Percentiles rank a stretch among this genome's conserved stretches.
Evolutionary conservation across 495 filamentous ascomycete species (phyloP).

Genomic region (Lindgomyces ingoldianus): DNA sequence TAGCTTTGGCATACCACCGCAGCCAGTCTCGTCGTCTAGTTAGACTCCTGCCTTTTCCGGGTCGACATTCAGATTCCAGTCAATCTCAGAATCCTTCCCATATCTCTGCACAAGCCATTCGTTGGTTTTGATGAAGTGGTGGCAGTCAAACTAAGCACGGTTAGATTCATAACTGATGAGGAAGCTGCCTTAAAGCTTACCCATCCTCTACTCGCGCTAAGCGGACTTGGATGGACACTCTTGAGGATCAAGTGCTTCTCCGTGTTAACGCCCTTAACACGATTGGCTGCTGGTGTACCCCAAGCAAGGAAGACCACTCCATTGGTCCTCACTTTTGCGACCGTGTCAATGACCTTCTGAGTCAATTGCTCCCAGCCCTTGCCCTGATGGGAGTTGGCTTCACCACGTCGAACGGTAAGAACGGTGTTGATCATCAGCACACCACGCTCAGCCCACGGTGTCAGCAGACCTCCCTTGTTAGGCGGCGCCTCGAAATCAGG

Average conservation of each 20-base stretch:
- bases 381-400: constrained; percentile 77
- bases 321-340: constrained; percentile 67
- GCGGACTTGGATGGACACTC: constrained; percentile 86
- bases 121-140: constrained; percentile 86
- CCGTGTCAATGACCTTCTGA: constrained; percentile 82
- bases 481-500: constrained; percentile 73
- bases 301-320: constrained; percentile 96
- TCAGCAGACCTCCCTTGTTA: constrained; percentile 75
- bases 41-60: constrained; percentile 45
- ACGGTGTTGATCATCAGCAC: constrained; percentile 92
- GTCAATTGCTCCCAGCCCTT: constrained; percentile 93
- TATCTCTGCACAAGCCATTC: constrained; percentile 81
- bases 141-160: constrained; percentile 66
- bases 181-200: constrained; percentile 40
- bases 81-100: constrained; percentile 74
- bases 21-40: not conserved
- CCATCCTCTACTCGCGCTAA: constrained; percentile 79
- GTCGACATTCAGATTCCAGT: constrained; percentile 72
- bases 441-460: constrained; percentile 88
- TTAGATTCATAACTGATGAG: constrained; percentile 7
- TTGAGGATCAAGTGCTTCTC: constrained; percentile 76
- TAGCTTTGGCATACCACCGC: no score
- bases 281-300: constrained; percentile 77
- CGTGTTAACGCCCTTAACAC: constrained; percentile 68
- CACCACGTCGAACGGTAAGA: constrained; percentile 84